Evolutionary conservation across 2,329 filamentous ascomycete genomes (phyloP), one percentile per base, ranked within the genome.

Genomic region (Xylariaceae sp.): DNA sequence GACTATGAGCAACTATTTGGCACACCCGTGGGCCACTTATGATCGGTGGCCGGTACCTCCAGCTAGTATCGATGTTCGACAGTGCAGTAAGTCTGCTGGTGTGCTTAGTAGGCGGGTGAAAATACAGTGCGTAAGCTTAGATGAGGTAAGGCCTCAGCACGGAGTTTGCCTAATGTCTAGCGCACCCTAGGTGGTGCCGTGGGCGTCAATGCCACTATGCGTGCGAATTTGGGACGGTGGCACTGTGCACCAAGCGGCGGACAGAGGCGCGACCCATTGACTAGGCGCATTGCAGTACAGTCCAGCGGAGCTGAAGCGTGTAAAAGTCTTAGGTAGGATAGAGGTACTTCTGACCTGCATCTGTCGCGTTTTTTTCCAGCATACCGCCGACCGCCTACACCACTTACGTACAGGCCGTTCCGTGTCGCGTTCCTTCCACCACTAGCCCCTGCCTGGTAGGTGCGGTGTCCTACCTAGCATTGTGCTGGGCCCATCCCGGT

Each of bases 401-500:
- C 26, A 26, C 5, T 26, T 26, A 34, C 32, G 10, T 15, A 61
- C 52, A 58, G 59, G 59, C 51, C 47, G 55, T 58, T 45, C 51
- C 57, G 55, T 56, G 57, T 59, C 59, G 59, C 57, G 56, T 53
- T 59, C 46, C 40, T 43, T 43, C 41, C 41, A 43, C 51, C 48
- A 47, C 47, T 50, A 54, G 56, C 56, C 54, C 51, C 56, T 54
- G 53, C 54, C 53, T 40, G 47, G n/a, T 37, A 37, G 36, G 36
- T 37, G n/a, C n/a, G 16, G 15, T 18, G 36, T 37, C 15, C 47
- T 49, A 40, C 34, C n/a, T 37, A 26, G 21, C 19, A 26, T 42
- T 53, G 47, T 50, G 47, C 54, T 56, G 56, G 59, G 59, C 52
- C 47, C 52, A 62, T 60, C 58, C 58, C 49, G 45, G 59, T 55